Evolutionary conservation across 192 early-diverging fungal genomes (phyloP), one percentile per base, ranked within the genome.

Genomic region (Umbelopsis vinacea): DNA sequence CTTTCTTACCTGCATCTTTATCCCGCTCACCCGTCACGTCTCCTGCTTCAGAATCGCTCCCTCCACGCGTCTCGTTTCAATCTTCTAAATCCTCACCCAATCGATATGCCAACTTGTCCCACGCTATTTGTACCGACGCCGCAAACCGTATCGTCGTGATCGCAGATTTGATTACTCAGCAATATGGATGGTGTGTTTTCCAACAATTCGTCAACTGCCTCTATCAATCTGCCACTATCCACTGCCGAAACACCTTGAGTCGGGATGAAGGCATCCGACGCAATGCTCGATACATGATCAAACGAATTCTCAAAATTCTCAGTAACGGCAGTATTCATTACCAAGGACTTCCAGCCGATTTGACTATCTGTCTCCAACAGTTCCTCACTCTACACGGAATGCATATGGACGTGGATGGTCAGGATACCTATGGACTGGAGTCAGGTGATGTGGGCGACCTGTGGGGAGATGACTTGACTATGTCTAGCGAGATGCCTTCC

Each of bases 141-240:
- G 79, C 79, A 1, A 22, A 77, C 24, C 69, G 70, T 2, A 69
- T 81, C 5, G 73, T 81, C 1, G 70, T 70, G 0, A 67, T 72
- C 35, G 72, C 73, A 12, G 75, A 81, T 29, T 15, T 47, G 14
- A 74, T 81, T 12, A 74, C 69, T 38, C 23, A 60, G 10, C 21
- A 53, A 0, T 74, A 71, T 66, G 75, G 75, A 17, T 77, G 75
- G 79, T 81, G 79, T 40, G 75, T 74, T 1, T 81, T 72, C 35
- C 79, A 81, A 46, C 75, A 81, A 22, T 76, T 81, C 23, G 23
- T 81, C 3, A 35, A 40, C 2, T 81, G 79, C 23, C 21, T 81
- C 0, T 81, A 81, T 53, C 75, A 81, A 47, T 75, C 79, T 6
- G 77, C 75, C 1, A 81, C 70, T 0, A 68, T 81, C 8, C 76